A percentile compares a stretch with the other conserved stretches of the same genome.
Conservation (phyloP, 306 rosid genomes). For the Boehmeria nivea region DNA sequence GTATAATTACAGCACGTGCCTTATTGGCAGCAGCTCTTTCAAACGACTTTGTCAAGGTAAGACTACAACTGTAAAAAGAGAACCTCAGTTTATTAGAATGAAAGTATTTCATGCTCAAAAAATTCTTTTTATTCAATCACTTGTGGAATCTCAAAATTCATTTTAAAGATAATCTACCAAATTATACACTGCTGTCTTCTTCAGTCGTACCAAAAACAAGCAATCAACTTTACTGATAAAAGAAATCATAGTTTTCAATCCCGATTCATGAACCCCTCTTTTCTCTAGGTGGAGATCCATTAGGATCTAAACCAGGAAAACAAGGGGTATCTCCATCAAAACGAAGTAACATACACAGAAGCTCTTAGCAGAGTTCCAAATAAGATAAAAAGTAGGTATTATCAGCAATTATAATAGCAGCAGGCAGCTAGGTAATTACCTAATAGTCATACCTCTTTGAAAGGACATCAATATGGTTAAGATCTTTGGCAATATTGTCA, state of each 20-base stretch:
- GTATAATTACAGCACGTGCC: slow-evolving; percentile 89
- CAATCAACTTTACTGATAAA: not conserved
- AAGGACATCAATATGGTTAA: slow-evolving; percentile 77
- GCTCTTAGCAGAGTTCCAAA: not conserved
- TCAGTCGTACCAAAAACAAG: not conserved
- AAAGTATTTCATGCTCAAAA: slow-evolving; percentile 16
- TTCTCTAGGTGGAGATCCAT: not conserved
- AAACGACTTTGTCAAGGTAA: slow-evolving; percentile 76
- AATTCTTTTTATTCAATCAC: slow-evolving; percentile 8
- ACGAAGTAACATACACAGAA: slow-evolving; percentile 9
- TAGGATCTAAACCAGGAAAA: not conserved
- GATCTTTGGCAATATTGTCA: slow-evolving; percentile 68
- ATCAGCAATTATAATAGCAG: no score
- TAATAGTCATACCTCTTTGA: slow-evolving; percentile 67
- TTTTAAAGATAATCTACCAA: no score
- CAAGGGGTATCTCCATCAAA: slow-evolving; percentile 12
- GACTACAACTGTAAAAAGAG: slow-evolving; percentile 73
- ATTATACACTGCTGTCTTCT: not conserved
- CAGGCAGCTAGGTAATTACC: slow-evolving; percentile 24
- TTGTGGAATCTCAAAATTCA: no score
- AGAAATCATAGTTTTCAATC: not conserved
- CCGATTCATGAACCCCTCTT: not conserved
- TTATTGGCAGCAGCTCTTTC: slow-evolving; percentile 91
- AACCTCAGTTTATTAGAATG: slow-evolving; percentile 28
- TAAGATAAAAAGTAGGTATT: no score